Percentiles rank a stretch among this genome's conserved stretches.
phyloP scores from a whole-genome alignment of 495 filamentous ascomycete genomes.

The Aspergillus sparsus region DNA sequence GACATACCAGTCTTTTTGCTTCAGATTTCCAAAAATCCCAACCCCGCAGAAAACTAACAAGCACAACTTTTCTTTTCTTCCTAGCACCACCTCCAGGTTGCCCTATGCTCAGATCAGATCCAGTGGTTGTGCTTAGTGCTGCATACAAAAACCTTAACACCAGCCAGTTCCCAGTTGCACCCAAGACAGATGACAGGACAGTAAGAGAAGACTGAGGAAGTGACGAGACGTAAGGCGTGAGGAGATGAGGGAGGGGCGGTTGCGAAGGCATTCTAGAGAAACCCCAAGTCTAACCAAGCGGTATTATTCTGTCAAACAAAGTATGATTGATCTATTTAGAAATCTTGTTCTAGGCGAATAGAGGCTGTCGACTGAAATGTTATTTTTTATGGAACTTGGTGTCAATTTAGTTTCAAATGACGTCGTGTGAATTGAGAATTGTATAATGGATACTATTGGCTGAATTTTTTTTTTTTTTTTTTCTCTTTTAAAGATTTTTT shows the following conservation, averaged over 20 bases:
- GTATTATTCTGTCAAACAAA: neutral
- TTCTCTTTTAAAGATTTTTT: neutral
- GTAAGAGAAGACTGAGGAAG: constrained; percentile 57
- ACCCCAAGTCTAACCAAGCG: neutral
- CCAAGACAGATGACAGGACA: constrained; percentile 72
- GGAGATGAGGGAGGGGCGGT: constrained; percentile 63
- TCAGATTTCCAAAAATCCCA: constrained; percentile 72
- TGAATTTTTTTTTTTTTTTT: neutral
- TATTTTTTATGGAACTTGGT: constrained; percentile 1
- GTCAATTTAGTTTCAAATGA: constrained; percentile 9
- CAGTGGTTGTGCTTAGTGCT: constrained; percentile 41
- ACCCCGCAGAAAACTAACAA: constrained; percentile 80
- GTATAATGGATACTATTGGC: neutral
- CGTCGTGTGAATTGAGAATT: constrained; percentile 5
- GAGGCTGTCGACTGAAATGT: no score
- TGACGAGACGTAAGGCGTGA: constrained; percentile 62
- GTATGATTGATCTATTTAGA: neutral
- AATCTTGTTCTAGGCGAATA: no score
- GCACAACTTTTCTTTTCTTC: constrained; percentile 57
- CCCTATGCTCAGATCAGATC: constrained; percentile 26
- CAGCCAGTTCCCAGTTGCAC: constrained; percentile 75
- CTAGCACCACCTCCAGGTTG: constrained; percentile 26
- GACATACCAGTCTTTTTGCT: constrained; percentile 59
- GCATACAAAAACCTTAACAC: constrained; percentile 63
- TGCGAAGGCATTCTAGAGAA: constrained; percentile 46